phyloP scores from a whole-genome alignment of 1,284 basidiomycete genomes.

The Acaromyces ingoldii region DNA sequence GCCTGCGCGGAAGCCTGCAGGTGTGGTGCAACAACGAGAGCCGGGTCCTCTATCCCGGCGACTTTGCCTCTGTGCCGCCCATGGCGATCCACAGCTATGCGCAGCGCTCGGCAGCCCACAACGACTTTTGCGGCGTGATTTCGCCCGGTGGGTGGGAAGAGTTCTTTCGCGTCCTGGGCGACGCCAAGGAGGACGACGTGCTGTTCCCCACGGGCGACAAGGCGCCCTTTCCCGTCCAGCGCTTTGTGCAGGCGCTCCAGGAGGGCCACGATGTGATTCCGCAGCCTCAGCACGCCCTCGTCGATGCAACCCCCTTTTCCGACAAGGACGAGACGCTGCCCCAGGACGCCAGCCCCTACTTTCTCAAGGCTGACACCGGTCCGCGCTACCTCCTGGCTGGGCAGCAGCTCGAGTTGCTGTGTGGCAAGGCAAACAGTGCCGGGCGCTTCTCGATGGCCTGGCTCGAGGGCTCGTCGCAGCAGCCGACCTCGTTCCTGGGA shows the following conservation, averaged over 20 bases:
- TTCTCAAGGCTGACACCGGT: conserved; percentile 1
- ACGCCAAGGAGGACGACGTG: not conserved
- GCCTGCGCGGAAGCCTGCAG: not conserved
- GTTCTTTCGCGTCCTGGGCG: not conserved
- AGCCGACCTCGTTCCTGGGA: not conserved
- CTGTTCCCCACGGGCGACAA: not conserved
- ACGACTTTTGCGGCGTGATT: not conserved
- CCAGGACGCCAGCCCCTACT: not conserved
- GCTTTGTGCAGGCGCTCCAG: not conserved
- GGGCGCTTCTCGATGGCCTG: not conserved
- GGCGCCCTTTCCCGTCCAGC: not conserved
- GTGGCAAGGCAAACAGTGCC: not conserved
- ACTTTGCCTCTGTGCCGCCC: not conserved
- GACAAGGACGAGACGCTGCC: not conserved
- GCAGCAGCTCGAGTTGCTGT: not conserved
- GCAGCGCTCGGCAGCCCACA: not conserved
- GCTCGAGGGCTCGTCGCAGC: not conserved
- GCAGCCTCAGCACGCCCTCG: not conserved
- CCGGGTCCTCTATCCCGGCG: not conserved
- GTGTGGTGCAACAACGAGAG: not conserved
- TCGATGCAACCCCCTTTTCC: not conserved
- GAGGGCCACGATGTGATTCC: not conserved
- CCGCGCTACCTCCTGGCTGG: not conserved
- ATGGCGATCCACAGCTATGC: not conserved
- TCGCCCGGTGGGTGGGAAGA: not conserved